phyloP scores from a whole-genome alignment of 176 grass and related monocot genomes.

The Saccharum officinarum region DNA sequence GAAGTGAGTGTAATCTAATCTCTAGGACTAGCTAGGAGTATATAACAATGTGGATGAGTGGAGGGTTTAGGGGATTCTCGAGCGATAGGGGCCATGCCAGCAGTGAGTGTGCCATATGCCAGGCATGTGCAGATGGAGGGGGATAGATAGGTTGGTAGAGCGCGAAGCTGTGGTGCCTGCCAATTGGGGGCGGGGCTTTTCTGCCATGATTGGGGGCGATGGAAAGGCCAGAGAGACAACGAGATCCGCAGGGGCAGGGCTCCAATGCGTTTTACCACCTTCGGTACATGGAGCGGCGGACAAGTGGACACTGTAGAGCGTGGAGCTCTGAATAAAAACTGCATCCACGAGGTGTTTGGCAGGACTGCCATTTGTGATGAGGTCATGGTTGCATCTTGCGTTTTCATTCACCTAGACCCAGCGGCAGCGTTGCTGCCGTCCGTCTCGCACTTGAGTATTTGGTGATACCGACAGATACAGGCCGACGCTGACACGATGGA shows the following conservation, averaged over 20 bases:
- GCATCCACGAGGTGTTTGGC: neutral
- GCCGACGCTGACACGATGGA: neutral
- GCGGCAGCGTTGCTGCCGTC: neutral
- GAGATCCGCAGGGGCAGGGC: slow-evolving; percentile 17
- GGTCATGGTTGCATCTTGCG: neutral
- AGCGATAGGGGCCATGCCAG: neutral
- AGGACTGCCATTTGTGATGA: slow-evolving; percentile 14
- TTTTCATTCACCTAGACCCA: neutral
- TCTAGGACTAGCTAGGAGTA: neutral
- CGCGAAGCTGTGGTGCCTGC: slow-evolving; percentile 12
- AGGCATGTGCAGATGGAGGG: neutral
- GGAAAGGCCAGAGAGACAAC: neutral
- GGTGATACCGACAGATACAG: too few relatives aligned
- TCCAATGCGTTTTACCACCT: slow-evolving; percentile 24
- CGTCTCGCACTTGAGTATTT: neutral
- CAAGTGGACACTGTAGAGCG: neutral
- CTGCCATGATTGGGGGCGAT: slow-evolving; percentile 42
- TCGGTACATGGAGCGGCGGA: neutral
- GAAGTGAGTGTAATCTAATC: slow-evolving; percentile 15
- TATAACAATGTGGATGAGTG: neutral
- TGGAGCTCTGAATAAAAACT: neutral
- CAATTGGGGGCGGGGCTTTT: slow-evolving; percentile 33
- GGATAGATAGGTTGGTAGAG: slow-evolving; percentile 41
- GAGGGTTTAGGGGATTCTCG: slow-evolving; percentile 17
- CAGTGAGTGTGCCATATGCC: slow-evolving; percentile 33